Evolutionary conservation across 148 eudicot species (phyloP).

Genomic region (Oxyria digyna): DNA sequence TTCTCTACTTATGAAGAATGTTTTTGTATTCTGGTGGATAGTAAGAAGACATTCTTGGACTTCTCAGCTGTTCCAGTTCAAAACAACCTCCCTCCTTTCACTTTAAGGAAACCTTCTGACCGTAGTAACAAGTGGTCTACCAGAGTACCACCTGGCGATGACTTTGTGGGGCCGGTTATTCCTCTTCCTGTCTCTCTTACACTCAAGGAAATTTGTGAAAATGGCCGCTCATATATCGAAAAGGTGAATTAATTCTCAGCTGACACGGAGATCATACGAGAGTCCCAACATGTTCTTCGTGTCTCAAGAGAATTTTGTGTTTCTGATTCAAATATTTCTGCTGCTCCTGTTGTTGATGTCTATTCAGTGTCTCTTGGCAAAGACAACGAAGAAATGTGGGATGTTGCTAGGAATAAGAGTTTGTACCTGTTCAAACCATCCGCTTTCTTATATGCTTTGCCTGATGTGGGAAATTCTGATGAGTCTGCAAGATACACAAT

Average conservation of each 20-base stretch:
- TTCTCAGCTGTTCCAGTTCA: conserved; percentile 40
- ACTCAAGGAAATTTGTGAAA: conserved; percentile 25
- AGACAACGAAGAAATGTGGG: too few species aligned
- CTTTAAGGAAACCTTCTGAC: conserved; percentile 31
- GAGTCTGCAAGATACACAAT: too few species aligned
- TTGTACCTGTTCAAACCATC: conserved; percentile 26
- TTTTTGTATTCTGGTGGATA: too few species aligned
- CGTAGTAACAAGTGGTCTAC: conserved; percentile 44
- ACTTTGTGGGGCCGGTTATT: too few species aligned
- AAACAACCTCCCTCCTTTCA: conserved; percentile 51
- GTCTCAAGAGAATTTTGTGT: conserved; percentile 24
- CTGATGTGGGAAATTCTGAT: too few species aligned
- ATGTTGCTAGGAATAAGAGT: conserved; percentile 13
- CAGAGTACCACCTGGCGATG: conserved; percentile 27
- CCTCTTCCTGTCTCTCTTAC: conserved; percentile 43
- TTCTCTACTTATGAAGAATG: conserved; percentile 33
- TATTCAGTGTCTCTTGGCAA: too few species aligned
- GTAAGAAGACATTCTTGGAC: conserved; percentile 29
- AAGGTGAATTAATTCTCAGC: conserved; percentile 26
- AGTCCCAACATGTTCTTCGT: conserved; percentile 29
- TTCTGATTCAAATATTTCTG: conserved; percentile 10
- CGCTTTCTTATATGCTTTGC: conserved; percentile 18
- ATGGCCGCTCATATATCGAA: conserved; percentile 18
- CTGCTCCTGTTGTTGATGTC: too few species aligned
- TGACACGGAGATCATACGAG: conserved; percentile 21